These are phyloP conservation scores for Saccharomycopsis oosterbeekiorum DNA, from an alignment of 805 yeast species.

Conservation along the genomic window DNA sequence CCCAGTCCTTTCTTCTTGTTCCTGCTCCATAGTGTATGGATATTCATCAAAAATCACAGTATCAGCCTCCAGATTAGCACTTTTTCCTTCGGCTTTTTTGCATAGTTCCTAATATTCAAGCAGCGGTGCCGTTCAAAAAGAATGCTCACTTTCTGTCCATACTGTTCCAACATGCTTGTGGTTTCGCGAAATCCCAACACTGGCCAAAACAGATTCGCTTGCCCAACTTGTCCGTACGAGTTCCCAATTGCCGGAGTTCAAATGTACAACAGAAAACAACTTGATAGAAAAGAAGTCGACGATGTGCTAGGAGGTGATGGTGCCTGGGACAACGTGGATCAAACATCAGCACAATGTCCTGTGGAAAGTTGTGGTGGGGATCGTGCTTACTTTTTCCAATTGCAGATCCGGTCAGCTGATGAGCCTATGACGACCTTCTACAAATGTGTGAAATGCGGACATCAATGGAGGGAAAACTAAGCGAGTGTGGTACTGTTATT, in stretches of 20 bases:
- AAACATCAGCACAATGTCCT: conserved; percentile 89
- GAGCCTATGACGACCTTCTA: conserved; percentile 99
- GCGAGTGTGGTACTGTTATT: background rate
- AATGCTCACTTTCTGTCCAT: conserved; percentile 95
- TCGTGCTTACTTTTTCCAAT: conserved; percentile 92
- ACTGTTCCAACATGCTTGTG: conserved; percentile 84
- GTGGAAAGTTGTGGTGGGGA: conserved; percentile 74
- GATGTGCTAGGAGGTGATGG: conserved; percentile 96
- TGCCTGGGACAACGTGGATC: conserved; percentile 98
- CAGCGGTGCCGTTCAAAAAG: no score
- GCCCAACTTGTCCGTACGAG: conserved; percentile 93
- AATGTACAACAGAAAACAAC: conserved; percentile 73
- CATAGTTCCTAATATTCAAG: no score
- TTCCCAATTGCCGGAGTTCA: conserved; percentile 79
- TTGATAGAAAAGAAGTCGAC: conserved; percentile 85
- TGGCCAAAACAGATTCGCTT: conserved; percentile 60
- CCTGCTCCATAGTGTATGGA: no score
- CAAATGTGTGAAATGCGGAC: conserved; percentile 86
- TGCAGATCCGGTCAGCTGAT: conserved; percentile 95
- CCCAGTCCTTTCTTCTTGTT: no score
- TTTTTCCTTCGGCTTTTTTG: no score
- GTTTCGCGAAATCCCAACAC: conserved; percentile 50
- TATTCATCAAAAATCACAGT: no score
- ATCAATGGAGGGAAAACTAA: conserved; percentile 94
- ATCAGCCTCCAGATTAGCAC: no score